Percentiles rank a stretch among this genome's conserved stretches.
These are phyloP conservation scores for Aegilops tauschii DNA, from an alignment of 176 grass and related monocot genomes.

Conservation along the genomic window DNA sequence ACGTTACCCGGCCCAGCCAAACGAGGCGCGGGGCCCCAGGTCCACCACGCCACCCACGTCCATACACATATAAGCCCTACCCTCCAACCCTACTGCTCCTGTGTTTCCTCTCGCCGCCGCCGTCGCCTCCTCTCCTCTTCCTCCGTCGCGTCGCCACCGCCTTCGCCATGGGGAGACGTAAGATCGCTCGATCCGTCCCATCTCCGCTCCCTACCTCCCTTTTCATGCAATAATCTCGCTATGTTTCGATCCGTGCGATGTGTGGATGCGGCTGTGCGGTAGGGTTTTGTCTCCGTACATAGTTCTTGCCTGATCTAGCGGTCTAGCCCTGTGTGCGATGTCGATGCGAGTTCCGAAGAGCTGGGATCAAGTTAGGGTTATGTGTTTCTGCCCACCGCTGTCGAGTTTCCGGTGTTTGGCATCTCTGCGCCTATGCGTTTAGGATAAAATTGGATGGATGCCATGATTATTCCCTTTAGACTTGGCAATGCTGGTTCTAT, in stretches of 20 bases:
- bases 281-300: background rate
- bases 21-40: background rate
- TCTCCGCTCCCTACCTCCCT: background rate
- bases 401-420: background rate
- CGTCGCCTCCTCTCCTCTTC: background rate
- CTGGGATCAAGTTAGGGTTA: background rate
- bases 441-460: background rate
- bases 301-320: background rate
- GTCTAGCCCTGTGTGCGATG: background rate
- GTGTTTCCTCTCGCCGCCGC: background rate
- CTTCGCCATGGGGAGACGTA: constrained; percentile 37
- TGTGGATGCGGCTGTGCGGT: background rate
- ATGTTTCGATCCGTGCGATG: background rate
- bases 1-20: background rate
- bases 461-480: background rate
- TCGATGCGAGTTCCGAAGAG: background rate
- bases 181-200: background rate
- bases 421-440: background rate
- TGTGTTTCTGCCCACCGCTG: too few species aligned
- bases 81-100: constrained; percentile 11
- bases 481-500: background rate
- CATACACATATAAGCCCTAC: background rate
- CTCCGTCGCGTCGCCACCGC: background rate
- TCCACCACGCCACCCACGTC: background rate
- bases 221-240: background rate